Percentiles rank a stretch among this genome's conserved stretches.
These are phyloP conservation scores for Polytrichum commune DNA, from an alignment of 225 moss, liverwort and hornwort species.

Conservation along the genomic window DNA sequence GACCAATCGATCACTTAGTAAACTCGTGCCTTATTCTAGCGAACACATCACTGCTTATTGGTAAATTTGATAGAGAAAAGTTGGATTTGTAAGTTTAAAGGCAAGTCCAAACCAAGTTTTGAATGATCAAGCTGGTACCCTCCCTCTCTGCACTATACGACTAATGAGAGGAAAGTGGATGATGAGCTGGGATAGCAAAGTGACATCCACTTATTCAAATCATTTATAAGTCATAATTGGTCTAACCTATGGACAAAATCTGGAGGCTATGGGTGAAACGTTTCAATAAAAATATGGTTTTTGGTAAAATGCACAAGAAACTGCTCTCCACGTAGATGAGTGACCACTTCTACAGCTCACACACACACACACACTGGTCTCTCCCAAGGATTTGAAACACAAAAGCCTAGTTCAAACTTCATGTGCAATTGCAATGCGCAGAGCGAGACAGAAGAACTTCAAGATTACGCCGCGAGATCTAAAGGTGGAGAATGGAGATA, in stretches of 20 bases:
- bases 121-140: no score
- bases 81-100: neutral
- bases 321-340: neutral
- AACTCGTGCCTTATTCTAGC: neutral
- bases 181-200: no score
- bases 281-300: neutral
- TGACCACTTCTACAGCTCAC: neutral
- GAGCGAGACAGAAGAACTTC: neutral
- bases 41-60: neutral
- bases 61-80: neutral
- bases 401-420: neutral
- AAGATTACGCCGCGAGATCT: neutral
- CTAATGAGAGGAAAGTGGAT: no score
- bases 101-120: neutral
- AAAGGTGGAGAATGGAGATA: neutral
- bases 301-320: neutral
- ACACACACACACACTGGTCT: neutral
- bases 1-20: neutral
- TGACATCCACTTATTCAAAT: no score
- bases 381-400: slow-evolving; percentile 6
- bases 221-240: no score
- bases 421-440: neutral
- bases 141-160: no score
- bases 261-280: no score
- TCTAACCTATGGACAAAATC: no score